Base-by-base conservation (phyloP, 2,329 filamentous ascomycete genomes). In the Diplodia corticola region DNA sequence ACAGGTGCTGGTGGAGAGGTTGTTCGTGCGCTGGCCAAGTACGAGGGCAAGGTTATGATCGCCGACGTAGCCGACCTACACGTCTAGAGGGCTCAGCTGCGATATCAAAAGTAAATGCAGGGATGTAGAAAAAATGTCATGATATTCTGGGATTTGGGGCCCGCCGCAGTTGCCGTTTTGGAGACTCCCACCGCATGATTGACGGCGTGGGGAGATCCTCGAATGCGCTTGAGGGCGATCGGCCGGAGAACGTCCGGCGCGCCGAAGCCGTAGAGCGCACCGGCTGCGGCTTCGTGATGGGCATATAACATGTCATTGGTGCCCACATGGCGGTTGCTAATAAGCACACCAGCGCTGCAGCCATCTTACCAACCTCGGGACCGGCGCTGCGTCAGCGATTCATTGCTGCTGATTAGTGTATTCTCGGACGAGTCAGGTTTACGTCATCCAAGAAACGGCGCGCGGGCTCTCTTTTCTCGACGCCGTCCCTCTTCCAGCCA, bases 1-100 rank as follows among this genome's bases (percentile, higher is more conserved):
- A 28, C 24, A 63, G 63, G 63, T 9, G 63, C 63, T n/a, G 63
- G 63, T 7, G 63, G 55, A 12, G 64, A 66, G 55, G 64, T 66
- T 26, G 64, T 61, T 13, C 55, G 35, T 24, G 64, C 64, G n/a
- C 64, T 66, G 6, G 17, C 30, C 22, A 33, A 48, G 24, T 66
- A 66, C 13, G 54, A 60, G 33, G 55, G 48, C 37, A 66, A 53
- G 64, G 64, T 59, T 10, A 44, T 63, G 48, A 66, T 54, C 49
- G 57, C 57, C 26, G 55, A 63, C 7, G 55, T 40, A 17, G 64
- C 57, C 12, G 64, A 66, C 12, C 64, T 66, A 15, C 64, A 66
- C 37, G 64, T 66, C n/a, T 66, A 63, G 48, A 61, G 13, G 15
- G 12, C n/a, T 28, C 4, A 22, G 33, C 10, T 35, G 33, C 3